Evolutionary conservation across 305 asterid genomes (phyloP).

Genomic region (Rubia peregrina): DNA sequence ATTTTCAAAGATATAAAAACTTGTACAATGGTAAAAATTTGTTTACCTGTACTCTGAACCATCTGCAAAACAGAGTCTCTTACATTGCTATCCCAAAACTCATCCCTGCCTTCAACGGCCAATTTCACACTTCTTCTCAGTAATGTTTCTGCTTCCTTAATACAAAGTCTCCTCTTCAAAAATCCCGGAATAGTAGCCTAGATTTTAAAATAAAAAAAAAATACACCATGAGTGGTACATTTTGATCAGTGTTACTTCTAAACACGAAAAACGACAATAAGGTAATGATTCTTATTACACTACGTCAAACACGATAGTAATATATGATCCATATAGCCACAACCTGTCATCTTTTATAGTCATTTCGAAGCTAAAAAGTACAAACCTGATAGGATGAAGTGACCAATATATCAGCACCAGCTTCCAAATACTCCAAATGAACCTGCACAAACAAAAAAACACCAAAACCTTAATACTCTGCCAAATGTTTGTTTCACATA

Average conservation of each 20-base stretch:
- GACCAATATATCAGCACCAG: conserved; percentile 68
- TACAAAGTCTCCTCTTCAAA: conserved; percentile 49
- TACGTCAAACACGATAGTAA: no score
- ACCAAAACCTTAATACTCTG: neutral
- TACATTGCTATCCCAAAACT: conserved; percentile 43
- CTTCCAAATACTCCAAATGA: conserved; percentile 71
- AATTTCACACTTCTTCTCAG: conserved; percentile 47
- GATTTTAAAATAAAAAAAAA: neutral
- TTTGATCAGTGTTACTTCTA: no score
- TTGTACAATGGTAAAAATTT: neutral
- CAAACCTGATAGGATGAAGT: conserved; percentile 77
- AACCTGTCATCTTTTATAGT: no score
- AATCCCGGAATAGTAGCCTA: conserved; percentile 81
- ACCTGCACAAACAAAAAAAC: conserved; percentile 36
- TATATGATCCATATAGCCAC: neutral
- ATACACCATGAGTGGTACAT: no score
- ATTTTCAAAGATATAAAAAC: neutral
- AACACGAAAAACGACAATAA: no score
- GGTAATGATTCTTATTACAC: no score
- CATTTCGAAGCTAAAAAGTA: neutral
- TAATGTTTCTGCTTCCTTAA: conserved; percentile 58
- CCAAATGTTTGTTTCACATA: neutral
- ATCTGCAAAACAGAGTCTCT: conserved; percentile 59
- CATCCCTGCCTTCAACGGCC: conserved; percentile 62
- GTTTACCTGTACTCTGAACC: conserved; percentile 84